Evolutionary conservation across 1,284 basidiomycete species (phyloP).

Genomic region (Boletus albobrunnescens): DNA sequence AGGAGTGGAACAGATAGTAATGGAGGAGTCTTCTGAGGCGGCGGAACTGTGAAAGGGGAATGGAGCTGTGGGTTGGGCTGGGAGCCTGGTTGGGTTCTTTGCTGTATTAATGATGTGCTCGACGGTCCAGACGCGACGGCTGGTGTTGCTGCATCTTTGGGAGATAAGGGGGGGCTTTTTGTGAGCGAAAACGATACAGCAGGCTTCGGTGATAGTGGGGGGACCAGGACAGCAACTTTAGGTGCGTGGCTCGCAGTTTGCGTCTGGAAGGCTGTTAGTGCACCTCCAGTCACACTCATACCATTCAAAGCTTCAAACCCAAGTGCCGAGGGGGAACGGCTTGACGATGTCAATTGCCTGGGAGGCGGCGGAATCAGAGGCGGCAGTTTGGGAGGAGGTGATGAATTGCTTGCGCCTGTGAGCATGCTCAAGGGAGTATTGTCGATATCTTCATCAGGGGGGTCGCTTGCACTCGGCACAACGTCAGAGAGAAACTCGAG

Average conservation of each 20-base stretch:
- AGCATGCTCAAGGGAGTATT: slow-evolving; percentile 36
- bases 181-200: slow-evolving; percentile 2
- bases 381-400: slow-evolving; percentile 46
- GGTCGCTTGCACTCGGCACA: slow-evolving; percentile 52
- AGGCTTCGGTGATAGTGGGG: slow-evolving; percentile 18
- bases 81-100: slow-evolving; percentile 2
- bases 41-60: slow-evolving; percentile 11
- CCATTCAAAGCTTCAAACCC: slow-evolving; percentile 6
- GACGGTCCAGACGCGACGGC: neutral
- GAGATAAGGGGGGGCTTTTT: slow-evolving; percentile 3
- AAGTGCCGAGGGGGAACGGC: slow-evolving; percentile 17
- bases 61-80: slow-evolving; percentile 7
- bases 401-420: slow-evolving; percentile 39
- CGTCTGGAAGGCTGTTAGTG: neutral
- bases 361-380: slow-evolving; percentile 45
- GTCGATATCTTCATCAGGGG: slow-evolving; percentile 37
- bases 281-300: neutral
- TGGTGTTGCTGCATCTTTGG: neutral
- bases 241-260: neutral
- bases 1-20: slow-evolving; percentile 27
- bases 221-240: slow-evolving; percentile 13
- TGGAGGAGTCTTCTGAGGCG: slow-evolving; percentile 12
- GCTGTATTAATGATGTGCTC: slow-evolving; percentile 2
- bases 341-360: slow-evolving; percentile 22
- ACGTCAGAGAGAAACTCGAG: slow-evolving; percentile 74